Percentiles rank a stretch among this genome's conserved stretches.
Conservation (phyloP, 805 yeast genomes). For the Saturnispora saitoi region DNA sequence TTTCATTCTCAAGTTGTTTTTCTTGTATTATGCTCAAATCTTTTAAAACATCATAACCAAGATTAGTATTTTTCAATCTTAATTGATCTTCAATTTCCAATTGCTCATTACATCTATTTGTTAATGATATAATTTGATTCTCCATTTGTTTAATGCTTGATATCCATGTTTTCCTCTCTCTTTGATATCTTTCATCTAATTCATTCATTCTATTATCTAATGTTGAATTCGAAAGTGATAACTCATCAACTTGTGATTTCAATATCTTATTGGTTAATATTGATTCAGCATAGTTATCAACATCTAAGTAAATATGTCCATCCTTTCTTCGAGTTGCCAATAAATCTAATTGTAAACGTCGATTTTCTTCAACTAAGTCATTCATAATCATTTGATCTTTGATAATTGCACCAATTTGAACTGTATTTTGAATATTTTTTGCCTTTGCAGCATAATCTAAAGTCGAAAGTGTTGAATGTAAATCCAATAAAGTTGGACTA, state of each 20-base stretch:
- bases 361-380: constrained; percentile 39
- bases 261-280: constrained; percentile 41
- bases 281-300: constrained; percentile 46
- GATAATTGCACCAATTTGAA: constrained; percentile 39
- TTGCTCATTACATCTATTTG: constrained; percentile 26
- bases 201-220: constrained; percentile 20
- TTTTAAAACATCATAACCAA: constrained; percentile 3
- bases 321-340: constrained; percentile 54
- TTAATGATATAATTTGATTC: constrained; percentile 15
- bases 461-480: constrained; percentile 45
- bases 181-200: constrained; percentile 8
- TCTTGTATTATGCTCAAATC: not conserved
- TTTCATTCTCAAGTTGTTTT: not conserved
- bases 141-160: constrained; percentile 19
- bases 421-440: constrained; percentile 42
- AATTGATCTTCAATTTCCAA: constrained; percentile 11
- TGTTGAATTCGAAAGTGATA: constrained; percentile 33
- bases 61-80: not conserved
- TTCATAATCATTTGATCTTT: constrained; percentile 37
- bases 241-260: constrained; percentile 42
- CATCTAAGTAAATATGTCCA: constrained; percentile 53
- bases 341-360: constrained; percentile 42
- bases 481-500: constrained; percentile 49
- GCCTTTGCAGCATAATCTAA: constrained; percentile 51
- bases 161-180: constrained; percentile 15